Conservation (phyloP, 164 flowering plant species). For the Warburgia ugandensis region DNA sequence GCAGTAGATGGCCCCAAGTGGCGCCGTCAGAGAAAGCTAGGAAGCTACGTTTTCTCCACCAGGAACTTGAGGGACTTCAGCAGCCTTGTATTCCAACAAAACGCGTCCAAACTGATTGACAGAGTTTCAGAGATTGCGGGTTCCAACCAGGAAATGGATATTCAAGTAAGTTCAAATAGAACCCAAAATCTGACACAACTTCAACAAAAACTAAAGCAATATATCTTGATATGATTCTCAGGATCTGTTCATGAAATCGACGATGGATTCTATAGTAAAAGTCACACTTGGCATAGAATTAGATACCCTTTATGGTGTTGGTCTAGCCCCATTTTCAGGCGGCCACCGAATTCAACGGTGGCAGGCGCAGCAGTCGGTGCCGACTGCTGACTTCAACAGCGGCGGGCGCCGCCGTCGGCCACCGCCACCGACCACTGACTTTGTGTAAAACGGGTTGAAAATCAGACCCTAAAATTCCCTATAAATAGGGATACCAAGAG, state of each 20-base stretch:
- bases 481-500: no score
- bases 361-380: no score
- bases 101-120: slow-evolving; percentile 44
- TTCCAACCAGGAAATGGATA: slow-evolving; percentile 29
- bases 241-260: slow-evolving; percentile 52
- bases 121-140: slow-evolving; percentile 21
- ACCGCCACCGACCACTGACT: no score
- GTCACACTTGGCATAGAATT: slow-evolving; percentile 72
- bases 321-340: no score
- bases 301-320: slow-evolving; percentile 41
- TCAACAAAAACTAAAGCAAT: background rate
- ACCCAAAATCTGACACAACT: background rate
- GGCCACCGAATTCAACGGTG: no score
- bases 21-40: slow-evolving; percentile 66
- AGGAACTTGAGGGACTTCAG: slow-evolving; percentile 61
- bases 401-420: no score
- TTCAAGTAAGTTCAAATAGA: slow-evolving; percentile 37
- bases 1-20: slow-evolving; percentile 59
- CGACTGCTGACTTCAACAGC: no score
- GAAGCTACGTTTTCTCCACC: slow-evolving; percentile 67
- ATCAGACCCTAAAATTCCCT: no score
- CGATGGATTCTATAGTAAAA: slow-evolving; percentile 63
- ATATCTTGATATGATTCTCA: slow-evolving; percentile 11
- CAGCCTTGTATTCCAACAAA: slow-evolving; percentile 42
- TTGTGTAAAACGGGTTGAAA: no score